Percentiles rank a stretch among this genome's conserved stretches.
phyloP scores from a whole-genome alignment of 2,329 filamentous ascomycete species.

The Paecilomyces dactylethromorphus region DNA sequence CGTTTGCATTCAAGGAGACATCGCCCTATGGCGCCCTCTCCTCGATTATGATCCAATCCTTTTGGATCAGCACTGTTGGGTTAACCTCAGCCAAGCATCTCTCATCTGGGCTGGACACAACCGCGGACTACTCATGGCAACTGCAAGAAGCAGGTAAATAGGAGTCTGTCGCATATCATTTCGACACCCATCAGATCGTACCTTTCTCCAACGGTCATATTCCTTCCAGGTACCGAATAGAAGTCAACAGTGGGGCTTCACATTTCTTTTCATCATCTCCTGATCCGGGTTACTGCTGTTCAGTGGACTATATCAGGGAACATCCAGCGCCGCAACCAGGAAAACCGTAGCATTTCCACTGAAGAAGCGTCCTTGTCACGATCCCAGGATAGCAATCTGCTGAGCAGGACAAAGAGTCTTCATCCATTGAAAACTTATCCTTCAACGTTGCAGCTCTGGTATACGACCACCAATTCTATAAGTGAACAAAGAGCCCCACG shows the following conservation, averaged over 20 bases:
- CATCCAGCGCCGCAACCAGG: not conserved
- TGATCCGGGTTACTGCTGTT: not conserved
- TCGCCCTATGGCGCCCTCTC: not conserved
- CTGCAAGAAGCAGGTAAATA: not conserved
- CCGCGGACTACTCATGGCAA: not conserved
- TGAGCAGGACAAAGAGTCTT: not conserved
- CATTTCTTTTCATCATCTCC: not conserved
- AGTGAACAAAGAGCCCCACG: conserved; percentile 2
- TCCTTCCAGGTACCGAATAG: not conserved
- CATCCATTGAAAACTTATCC: not conserved
- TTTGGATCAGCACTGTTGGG: not conserved
- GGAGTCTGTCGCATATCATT: not conserved
- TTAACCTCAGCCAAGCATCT: not conserved
- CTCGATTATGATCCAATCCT: not conserved
- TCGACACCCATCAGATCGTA: not conserved
- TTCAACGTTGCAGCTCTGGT: not conserved
- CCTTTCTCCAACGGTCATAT: not conserved
- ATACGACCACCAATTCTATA: not conserved
- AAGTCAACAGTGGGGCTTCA: not conserved
- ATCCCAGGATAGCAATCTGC: not conserved
- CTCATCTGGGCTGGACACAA: not conserved
- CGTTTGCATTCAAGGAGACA: not conserved
- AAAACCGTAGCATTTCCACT: not conserved
- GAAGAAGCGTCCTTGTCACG: not conserved
- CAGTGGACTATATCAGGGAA: not conserved